Evolutionary conservation across 2,329 filamentous ascomycete species (phyloP).

Genomic region (Monosporascus cannonballus): DNA sequence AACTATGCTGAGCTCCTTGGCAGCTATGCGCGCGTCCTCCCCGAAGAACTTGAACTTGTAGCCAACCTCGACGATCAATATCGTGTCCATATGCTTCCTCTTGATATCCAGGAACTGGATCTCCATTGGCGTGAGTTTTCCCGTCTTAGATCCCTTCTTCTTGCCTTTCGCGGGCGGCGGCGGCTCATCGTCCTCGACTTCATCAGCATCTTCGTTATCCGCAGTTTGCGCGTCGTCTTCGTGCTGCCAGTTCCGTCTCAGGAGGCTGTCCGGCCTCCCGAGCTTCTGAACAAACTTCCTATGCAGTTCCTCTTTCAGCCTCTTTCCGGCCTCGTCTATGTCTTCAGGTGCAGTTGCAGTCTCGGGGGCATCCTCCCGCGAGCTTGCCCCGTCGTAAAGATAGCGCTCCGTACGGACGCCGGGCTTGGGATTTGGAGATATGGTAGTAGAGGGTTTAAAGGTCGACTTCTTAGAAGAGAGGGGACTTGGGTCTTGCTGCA

Average conservation of each 20-base stretch:
- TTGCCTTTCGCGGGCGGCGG: constrained; percentile 40
- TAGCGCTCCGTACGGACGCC: constrained; percentile 45
- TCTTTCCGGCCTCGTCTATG: constrained; percentile 44
- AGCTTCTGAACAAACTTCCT: constrained; percentile 85
- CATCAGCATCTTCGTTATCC: constrained; percentile 51
- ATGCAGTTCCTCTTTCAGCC: constrained; percentile 67
- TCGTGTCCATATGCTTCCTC: constrained; percentile 77
- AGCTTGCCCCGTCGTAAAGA: constrained; percentile 38
- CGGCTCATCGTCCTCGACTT: constrained; percentile 47
- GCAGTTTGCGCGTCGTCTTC: constrained; percentile 44
- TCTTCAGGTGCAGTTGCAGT: constrained; percentile 36
- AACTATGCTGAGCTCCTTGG: constrained; percentile 87
- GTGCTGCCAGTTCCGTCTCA: constrained; percentile 50
- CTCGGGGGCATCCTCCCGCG: constrained; percentile 36
- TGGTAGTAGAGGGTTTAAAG: constrained; percentile 10
- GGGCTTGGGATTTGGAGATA: constrained; percentile 14
- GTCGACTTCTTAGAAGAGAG: constrained; percentile 33
- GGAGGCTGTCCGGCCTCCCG: constrained; percentile 74
- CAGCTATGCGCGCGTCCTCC: constrained; percentile 83
- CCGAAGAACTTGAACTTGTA: constrained; percentile 99
- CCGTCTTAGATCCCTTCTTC: constrained; percentile 65
- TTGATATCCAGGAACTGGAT: constrained; percentile 93
- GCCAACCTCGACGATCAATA: constrained; percentile 90
- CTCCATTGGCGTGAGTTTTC: constrained; percentile 91
- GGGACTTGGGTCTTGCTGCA: constrained; percentile 32